Conservation (phyloP, 2,329 filamentous ascomycete species). For the Fusarium sp. region DNA sequence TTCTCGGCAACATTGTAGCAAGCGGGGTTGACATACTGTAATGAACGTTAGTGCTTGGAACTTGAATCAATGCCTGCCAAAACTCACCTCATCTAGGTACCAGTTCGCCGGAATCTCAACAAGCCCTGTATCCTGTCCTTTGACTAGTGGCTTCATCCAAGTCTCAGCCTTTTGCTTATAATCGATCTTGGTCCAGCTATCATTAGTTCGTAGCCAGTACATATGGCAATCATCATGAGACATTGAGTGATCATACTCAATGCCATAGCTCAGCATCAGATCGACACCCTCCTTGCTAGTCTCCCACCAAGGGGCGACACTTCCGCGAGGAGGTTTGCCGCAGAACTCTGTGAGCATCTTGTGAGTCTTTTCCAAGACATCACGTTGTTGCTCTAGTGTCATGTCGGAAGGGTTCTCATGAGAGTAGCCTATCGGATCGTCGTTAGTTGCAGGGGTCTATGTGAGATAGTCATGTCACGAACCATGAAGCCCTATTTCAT, state of each 20-base stretch:
- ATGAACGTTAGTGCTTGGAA: not conserved
- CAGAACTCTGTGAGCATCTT: conserved; percentile 73
- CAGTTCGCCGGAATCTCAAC: conserved; percentile 70
- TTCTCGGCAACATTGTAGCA: fast-evolving
- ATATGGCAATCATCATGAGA: conserved; percentile 63
- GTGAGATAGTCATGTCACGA: fast-evolving
- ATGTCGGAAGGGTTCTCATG: conserved; percentile 79
- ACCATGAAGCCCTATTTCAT: conserved; percentile 67
- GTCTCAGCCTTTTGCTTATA: conserved; percentile 53
- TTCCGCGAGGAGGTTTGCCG: conserved; percentile 76
- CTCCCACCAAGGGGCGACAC: conserved; percentile 81
- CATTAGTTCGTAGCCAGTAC: conserved; percentile 71
- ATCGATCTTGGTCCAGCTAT: conserved; percentile 74
- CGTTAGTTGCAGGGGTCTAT: fast-evolving
- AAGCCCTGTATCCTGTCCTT: conserved; percentile 67
- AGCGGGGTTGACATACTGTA: not conserved
- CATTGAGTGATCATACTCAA: conserved; percentile 77
- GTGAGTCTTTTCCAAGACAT: conserved; percentile 79
- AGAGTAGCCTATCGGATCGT: conserved; percentile 59
- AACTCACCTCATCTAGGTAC: conserved; percentile 65
- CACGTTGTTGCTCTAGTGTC: conserved; percentile 78
- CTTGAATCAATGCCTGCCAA: fast-evolving
- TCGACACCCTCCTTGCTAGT: conserved; percentile 73
- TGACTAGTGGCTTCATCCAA: conserved; percentile 62
- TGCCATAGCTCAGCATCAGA: conserved; percentile 70